A percentile compares a stretch with the other conserved stretches of the same genome.
Conservation (phyloP, 371 early-diverging fungal genomes). For the Mucor mucedo region DNA sequence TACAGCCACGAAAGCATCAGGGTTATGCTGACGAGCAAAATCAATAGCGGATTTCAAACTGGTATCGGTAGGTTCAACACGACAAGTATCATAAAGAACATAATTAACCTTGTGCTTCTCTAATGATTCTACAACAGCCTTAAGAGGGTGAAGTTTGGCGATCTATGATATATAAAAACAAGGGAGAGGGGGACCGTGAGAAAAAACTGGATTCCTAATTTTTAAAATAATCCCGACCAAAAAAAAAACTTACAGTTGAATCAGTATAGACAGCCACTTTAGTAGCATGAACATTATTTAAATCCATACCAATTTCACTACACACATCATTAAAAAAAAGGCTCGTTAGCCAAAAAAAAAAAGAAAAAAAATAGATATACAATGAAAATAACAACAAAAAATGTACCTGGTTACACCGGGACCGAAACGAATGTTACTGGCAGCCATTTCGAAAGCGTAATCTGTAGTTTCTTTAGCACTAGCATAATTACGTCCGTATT, state of each 20-base stretch:
- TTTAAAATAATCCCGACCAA: background rate
- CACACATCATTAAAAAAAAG: background rate
- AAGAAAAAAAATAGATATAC: too few species aligned
- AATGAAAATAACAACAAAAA: too few species aligned
- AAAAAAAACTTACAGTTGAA: conserved; percentile 60
- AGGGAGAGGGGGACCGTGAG: conserved; percentile 14
- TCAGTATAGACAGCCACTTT: conserved; percentile 90
- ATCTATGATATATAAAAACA: conserved; percentile 34
- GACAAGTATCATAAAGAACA: conserved; percentile 78
- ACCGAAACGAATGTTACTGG: conserved; percentile 88
- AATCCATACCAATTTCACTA: conserved; percentile 87
- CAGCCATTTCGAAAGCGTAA: conserved; percentile 91
- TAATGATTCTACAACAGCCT: conserved; percentile 82
- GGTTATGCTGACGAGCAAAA: conserved; percentile 73
- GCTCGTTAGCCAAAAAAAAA: background rate
- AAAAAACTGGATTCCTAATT: conserved; percentile 7
- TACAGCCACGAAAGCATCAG: conserved; percentile 89
- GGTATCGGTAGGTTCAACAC: conserved; percentile 86
- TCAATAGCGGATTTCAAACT: conserved; percentile 82
- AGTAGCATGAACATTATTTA: conserved; percentile 77
- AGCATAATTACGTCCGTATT: conserved; percentile 54
- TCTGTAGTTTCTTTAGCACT: conserved; percentile 60
- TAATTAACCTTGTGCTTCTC: conserved; percentile 71
- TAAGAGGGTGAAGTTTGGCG: conserved; percentile 76
- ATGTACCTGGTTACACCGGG: conserved; percentile 76